A percentile compares a stretch with the other conserved stretches of the same genome.
Evolutionary conservation across 139 green algal species (phyloP).

Genomic region (Tetradesmus lagerheimii): DNA sequence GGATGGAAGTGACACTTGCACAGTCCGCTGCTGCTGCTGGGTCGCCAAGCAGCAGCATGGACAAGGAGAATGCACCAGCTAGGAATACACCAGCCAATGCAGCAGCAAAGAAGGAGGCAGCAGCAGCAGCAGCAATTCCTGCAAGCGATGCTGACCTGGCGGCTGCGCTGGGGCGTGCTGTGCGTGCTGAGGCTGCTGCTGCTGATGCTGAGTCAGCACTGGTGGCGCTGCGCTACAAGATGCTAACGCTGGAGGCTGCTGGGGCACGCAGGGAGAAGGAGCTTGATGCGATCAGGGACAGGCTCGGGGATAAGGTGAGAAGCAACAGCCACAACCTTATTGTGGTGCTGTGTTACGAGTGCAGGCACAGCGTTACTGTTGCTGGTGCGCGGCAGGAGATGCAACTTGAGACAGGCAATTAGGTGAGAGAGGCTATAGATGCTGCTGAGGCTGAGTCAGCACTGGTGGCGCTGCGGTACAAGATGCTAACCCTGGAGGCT

Average conservation of each 20-base stretch:
- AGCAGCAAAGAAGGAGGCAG: background rate
- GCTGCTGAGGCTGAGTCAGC: slow-evolving; percentile 30
- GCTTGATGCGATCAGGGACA: slow-evolving; percentile 61
- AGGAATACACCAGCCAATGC: background rate
- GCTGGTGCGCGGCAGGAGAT: too few relatives aligned
- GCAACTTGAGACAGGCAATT: too few relatives aligned
- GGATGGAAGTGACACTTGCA: background rate
- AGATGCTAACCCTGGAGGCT: slow-evolving; percentile 29
- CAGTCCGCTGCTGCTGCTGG: background rate
- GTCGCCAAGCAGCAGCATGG: background rate
- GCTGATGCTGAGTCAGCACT: slow-evolving; percentile 33
- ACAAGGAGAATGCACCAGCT: background rate
- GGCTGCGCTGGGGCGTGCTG: slow-evolving; percentile 39
- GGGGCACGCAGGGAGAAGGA: slow-evolving; percentile 54
- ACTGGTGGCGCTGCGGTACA: background rate
- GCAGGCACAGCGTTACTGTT: too few relatives aligned
- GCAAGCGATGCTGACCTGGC: slow-evolving; percentile 31
- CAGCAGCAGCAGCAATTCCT: slow-evolving; percentile 15
- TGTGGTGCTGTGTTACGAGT: too few relatives aligned
- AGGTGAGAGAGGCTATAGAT: too few relatives aligned
- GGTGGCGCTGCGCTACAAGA: background rate
- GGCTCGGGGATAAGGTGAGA: slow-evolving; percentile 56
- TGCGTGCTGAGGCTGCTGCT: slow-evolving; percentile 38
- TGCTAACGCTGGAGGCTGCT: slow-evolving; percentile 28
- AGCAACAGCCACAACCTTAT: too few relatives aligned